Base-by-base conservation (phyloP, 257 asterid genomes). In the Craterostigma plantagineum region DNA sequence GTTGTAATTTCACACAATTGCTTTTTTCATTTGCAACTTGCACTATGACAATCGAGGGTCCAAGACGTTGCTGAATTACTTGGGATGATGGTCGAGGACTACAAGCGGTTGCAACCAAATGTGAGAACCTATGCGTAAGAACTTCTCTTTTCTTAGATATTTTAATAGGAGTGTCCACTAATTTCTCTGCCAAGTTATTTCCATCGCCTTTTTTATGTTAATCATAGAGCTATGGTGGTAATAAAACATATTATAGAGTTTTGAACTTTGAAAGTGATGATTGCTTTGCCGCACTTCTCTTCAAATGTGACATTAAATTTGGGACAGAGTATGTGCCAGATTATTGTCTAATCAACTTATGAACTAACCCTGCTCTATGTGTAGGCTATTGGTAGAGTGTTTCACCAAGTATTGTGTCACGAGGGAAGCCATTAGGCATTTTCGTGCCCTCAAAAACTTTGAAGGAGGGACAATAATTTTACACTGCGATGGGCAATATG, bases 31-130 rank as follows among this genome's bases (percentile, higher is more conserved):
- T 23, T 23, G 30, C 30, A 23, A 23, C 30, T 50, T 61, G 47
- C 53, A 38, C 48, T 54, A 3, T 58, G 55, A 46, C 33, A 64
- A 59, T 40, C 62, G n/a, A 82, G 95, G 85, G 93, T 87, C 59
- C 95, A 87, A 70, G 98, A 87, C 67, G 98, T 87, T 63, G 98
- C 95, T 16, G 98, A 87, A 64, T 67, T 87, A 53, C 83, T 82
- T 33, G 98, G 98, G 50, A 87, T 87, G 98, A 82, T 87, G 98
- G 92, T 87, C 60, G 95, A 87, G 70, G 91, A 79, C 66, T 62
- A 82, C 68, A 77, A 70, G 60, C 86, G 92, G 49, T 59, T 87
- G 72, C 98, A 79, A 76, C 98, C 98, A 65, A 82, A 87, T 63
- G 67, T 82, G 83, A 87, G 81, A 76, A 87, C 98, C 65, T 76